phyloP scores from a whole-genome alignment of 139 green algal species.

The Closterium sp. region DNA sequence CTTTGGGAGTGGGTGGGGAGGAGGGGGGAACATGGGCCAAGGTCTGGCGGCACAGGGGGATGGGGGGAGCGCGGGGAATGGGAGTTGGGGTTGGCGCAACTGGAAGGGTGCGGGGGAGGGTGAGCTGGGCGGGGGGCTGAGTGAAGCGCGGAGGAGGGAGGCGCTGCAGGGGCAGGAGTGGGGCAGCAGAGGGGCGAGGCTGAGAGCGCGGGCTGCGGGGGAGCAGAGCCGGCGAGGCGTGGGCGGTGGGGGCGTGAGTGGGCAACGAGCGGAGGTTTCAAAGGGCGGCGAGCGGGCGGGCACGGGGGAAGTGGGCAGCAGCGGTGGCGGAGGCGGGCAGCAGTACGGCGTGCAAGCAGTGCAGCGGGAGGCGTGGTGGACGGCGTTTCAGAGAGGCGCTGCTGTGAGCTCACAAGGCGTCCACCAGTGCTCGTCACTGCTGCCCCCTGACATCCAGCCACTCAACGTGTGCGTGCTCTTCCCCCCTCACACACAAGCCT shows the following conservation, averaged over 20 bases:
- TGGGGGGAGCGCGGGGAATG: background rate
- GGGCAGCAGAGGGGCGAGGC: background rate
- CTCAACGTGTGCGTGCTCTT: background rate
- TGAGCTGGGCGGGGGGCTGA: background rate
- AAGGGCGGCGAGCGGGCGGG: background rate
- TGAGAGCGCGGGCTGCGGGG: background rate
- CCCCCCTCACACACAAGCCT: background rate
- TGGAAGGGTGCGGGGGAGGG: background rate
- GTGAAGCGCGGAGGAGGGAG: background rate
- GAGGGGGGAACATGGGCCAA: too few relatives aligned
- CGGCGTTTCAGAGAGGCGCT: background rate
- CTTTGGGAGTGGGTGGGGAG: too few relatives aligned
- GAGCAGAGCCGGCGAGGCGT: background rate
- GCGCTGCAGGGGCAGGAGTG: background rate
- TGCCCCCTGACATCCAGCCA: background rate
- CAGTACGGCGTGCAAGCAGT: background rate
- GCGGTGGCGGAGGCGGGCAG: background rate
- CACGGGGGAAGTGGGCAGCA: background rate
- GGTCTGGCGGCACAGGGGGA: background rate
- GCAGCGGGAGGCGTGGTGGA: background rate
- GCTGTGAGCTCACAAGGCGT: background rate
- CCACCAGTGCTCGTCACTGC: background rate
- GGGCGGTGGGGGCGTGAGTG: background rate
- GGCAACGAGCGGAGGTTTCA: background rate
- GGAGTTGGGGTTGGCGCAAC: background rate